Conservation (phyloP, 2,329 filamentous ascomycete species). For the Gyromitra esculenta region DNA sequence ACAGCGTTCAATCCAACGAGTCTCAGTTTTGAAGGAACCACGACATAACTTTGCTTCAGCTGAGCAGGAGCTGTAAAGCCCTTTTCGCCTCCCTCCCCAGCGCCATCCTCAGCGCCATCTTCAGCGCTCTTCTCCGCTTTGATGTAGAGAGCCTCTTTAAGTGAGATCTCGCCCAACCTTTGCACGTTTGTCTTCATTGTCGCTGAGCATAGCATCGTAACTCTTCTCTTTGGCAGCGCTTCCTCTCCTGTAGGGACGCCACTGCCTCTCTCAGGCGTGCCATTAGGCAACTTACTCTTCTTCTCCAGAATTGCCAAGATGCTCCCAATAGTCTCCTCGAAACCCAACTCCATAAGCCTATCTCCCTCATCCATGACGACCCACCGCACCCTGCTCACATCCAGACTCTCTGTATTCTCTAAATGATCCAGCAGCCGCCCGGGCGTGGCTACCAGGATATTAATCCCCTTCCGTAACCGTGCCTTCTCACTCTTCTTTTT, state of each 20-base stretch:
- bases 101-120: slow-evolving; percentile 63
- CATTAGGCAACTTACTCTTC: slow-evolving; percentile 65
- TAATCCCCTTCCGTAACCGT: slow-evolving; percentile 90
- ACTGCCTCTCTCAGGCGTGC: slow-evolving; percentile 19
- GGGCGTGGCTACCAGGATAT: slow-evolving; percentile 94
- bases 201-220: slow-evolving; percentile 92
- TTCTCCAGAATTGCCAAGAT: slow-evolving; percentile 77
- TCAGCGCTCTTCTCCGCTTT: slow-evolving; percentile 70
- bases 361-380: slow-evolving; percentile 95
- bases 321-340: slow-evolving; percentile 90
- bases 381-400: slow-evolving; percentile 90
- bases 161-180: slow-evolving; percentile 88
- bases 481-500: slow-evolving; percentile 69
- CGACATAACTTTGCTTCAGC: slow-evolving; percentile 88
- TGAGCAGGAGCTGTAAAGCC: slow-evolving; percentile 87
- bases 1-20: slow-evolving; percentile 86
- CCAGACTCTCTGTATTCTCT: slow-evolving; percentile 87
- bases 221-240: slow-evolving; percentile 76
- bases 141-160: slow-evolving; percentile 91
- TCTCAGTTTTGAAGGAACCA: slow-evolving; percentile 88
- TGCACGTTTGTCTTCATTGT: slow-evolving; percentile 99
- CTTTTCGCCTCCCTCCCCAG: slow-evolving; percentile 58
- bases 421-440: slow-evolving; percentile 91
- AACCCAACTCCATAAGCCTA: slow-evolving; percentile 97
- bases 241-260: slow-evolving; percentile 64